Base-by-base conservation (phyloP, 1,284 basidiomycete genomes). In the Cystobasidium pallidum region DNA sequence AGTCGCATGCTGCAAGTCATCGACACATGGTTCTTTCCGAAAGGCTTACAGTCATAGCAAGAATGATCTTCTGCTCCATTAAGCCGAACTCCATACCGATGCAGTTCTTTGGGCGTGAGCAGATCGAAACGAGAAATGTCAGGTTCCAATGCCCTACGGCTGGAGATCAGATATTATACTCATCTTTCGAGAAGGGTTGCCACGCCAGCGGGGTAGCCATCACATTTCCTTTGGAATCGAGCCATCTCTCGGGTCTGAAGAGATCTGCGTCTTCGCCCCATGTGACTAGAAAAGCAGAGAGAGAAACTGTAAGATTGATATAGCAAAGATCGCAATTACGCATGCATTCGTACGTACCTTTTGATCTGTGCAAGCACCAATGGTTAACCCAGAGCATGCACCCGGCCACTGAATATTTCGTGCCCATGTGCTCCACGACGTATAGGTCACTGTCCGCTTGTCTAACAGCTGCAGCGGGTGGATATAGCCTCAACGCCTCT, bases 341-440 rank as follows among this genome's bases (percentile, higher is more conserved):
- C 15, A 8, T 45, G 8, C 11, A 45, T 3, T n/a, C 36, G 19
- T 15, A 47, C 68, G 8, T 39, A 71, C 68, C 61, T 71, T 71
- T 64, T 24, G 68, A 71, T 26, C 68, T 49, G 34, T 71, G 68
- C 30, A 71, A 49, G 61, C 68, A 71, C 68, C 68, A 71, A 41
- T 71, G 68, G 32, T 71, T 71, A 2, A 71, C 61, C 68, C 68
- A 71, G 13, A 71, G 68, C 68, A 71, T 71, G 36, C 68, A 71
- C 32, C 68, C 68, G 7, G 68, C 59, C 10, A 71, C 68, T 39
- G 68, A 64, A 19, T 63, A 64, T 21, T 71, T 62, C 19, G 59
- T 51, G 10, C 68, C 68, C 24, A 36, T 51, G 57, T 71, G 68
- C 26, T 71, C 68, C 17, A 71, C 68, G 11, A 71, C 61, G 47